These are phyloP conservation scores for Odontarrhena argentea DNA, from an alignment of 345 rosid genomes.

Conservation along the genomic window DNA sequence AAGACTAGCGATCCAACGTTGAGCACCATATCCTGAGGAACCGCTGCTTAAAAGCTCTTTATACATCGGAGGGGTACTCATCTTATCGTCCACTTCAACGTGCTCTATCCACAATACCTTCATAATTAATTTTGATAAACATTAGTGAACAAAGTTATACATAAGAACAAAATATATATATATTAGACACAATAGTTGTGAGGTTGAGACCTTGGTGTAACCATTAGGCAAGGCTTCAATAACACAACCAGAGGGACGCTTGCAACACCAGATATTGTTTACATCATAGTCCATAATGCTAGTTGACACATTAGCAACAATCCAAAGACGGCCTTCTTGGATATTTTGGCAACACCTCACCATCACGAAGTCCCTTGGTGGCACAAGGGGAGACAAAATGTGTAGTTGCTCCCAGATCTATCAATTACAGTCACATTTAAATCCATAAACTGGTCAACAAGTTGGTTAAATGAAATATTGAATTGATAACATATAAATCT, in stretches of 20 bases:
- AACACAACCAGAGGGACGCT: slow-evolving; percentile 85
- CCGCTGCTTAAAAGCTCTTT: slow-evolving; percentile 47
- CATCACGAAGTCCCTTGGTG: slow-evolving; percentile 63
- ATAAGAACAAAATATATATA: neutral
- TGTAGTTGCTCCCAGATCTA: slow-evolving; percentile 68
- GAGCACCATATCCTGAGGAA: slow-evolving; percentile 59
- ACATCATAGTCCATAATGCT: slow-evolving; percentile 23
- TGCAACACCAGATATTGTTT: slow-evolving; percentile 44
- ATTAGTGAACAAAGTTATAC: neutral
- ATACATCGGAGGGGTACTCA: slow-evolving; percentile 55
- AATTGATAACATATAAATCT: neutral
- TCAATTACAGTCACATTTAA: slow-evolving; percentile 18
- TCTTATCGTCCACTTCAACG: slow-evolving; percentile 65
- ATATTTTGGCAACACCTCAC: slow-evolving; percentile 63
- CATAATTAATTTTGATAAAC: neutral
- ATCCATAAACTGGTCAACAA: neutral
- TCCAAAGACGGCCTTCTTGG: slow-evolving; percentile 57
- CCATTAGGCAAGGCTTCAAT: slow-evolving; percentile 60
- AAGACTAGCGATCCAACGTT: slow-evolving; percentile 60
- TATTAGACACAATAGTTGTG: neutral
- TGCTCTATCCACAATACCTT: slow-evolving; percentile 88
- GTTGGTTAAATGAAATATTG: neutral
- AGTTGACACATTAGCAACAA: slow-evolving; percentile 62
- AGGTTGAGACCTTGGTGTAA: slow-evolving; percentile 47
- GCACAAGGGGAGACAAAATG: slow-evolving; percentile 71